Evolutionary conservation across 148 eudicot species (phyloP), one percentile per base, ranked within the genome.

Genomic region (Nepenthes mirabilis): DNA sequence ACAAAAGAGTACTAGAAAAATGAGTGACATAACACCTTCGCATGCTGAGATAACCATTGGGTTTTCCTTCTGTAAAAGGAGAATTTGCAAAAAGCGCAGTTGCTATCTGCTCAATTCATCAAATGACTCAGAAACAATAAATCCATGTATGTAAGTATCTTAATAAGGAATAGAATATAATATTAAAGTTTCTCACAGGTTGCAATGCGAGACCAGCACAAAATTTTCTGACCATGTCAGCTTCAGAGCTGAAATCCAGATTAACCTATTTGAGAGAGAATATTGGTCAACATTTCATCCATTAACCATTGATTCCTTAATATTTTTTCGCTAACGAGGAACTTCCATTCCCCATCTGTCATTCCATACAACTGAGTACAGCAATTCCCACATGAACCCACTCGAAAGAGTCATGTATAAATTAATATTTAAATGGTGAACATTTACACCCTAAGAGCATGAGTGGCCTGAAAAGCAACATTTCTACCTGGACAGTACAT

Each of bases 71-170:
- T 49, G 74, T 89, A 72, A 94, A 94, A 72, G 99, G 99, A 34
- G 99, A 94, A 83, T 94, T 94, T 12, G 99, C 95, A 82, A 94
- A 94, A 57, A 94, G 74, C 10, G 99, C 90, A 23, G 99, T 93
- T 43, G 99, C 97, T 62, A 94, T 79, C 99, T 89, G 90, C 73
- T 66, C 70, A 62, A 78, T 58, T 56, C 52, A 58, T 43, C 36
- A 53, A 59, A 48, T 3, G 34, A 40, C 32, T 47, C 47, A 58
- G 47, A 58, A 11, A 14, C 14, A 13, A 23, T 1, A 34, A 14
- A 9, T 6, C 23, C 49, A 52, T 12, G 52, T 32, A 37, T 43
- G 34, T 51, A 8, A 14, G 37, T n/a, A 56, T 57, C 14, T 43
- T n/a, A 56, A 23, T 59, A 34, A 65, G 33, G 37, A 70, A 58